phyloP scores from a whole-genome alignment of 345 rosid genomes.

The Salix dunnii region DNA sequence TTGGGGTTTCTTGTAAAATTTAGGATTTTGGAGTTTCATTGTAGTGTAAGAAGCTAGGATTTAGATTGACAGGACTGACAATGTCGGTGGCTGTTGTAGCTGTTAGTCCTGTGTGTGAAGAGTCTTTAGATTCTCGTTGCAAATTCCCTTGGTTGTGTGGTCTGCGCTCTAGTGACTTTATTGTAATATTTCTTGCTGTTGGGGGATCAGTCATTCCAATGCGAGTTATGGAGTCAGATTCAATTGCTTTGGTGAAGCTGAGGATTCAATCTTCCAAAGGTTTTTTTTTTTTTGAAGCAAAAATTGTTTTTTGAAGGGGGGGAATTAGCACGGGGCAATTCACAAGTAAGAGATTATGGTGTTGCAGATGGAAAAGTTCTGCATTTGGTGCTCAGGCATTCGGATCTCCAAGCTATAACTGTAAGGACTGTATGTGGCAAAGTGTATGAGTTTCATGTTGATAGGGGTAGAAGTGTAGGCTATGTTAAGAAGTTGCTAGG shows the following conservation, averaged over 20 bases:
- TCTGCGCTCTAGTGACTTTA: slow-evolving; percentile 36
- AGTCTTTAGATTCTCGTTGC: slow-evolving; percentile 36
- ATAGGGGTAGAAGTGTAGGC: slow-evolving; percentile 62
- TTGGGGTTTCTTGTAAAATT: not conserved
- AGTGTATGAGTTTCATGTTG: slow-evolving; percentile 55
- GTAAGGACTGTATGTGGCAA: slow-evolving; percentile 60
- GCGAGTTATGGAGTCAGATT: slow-evolving; percentile 61
- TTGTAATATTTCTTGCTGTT: slow-evolving; percentile 56
- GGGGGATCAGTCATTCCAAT: slow-evolving; percentile 60
- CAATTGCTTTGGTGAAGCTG: slow-evolving; percentile 71
- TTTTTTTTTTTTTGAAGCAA: slow-evolving; percentile 56
- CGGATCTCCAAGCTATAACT: slow-evolving; percentile 63
- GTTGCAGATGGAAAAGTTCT: slow-evolving; percentile 56
- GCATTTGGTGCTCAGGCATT: slow-evolving; percentile 64
- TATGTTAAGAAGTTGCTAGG: slow-evolving; percentile 69
- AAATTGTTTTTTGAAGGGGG: slow-evolving; percentile 60
- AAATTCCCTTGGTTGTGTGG: slow-evolving; percentile 24
- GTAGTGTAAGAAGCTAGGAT: not conserved
- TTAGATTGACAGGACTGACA: slow-evolving; percentile 22
- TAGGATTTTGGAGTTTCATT: not conserved
- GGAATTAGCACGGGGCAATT: slow-evolving; percentile 54
- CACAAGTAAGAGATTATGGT: slow-evolving; percentile 49
- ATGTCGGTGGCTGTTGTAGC: slow-evolving; percentile 64
- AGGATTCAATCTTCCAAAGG: slow-evolving; percentile 69
- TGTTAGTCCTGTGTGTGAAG: slow-evolving; percentile 52